Evolutionary conservation across 805 yeast species (phyloP), one percentile per base, ranked within the genome.

Genomic region (Candida coquimbonensis): DNA sequence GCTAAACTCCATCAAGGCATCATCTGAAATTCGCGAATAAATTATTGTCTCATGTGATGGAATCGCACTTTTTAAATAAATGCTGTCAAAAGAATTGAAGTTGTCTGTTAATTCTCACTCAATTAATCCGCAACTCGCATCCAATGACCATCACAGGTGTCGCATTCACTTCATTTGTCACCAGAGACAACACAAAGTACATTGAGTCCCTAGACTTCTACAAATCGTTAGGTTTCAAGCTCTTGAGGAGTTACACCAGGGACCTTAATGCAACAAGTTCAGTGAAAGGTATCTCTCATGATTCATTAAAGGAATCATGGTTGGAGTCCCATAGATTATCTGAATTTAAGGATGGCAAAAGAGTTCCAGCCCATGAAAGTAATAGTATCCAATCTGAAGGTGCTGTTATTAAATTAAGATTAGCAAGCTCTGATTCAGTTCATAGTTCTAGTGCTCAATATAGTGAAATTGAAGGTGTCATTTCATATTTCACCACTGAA

Each of bases 221-320:
- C 65, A 69, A 64, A 52, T 53, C 64, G 26, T 66, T 84, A 46
- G 90, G 90, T 24, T 83, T 83, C 59, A 66, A 73, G 32, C 68
- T 79, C 35, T 70, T 78, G 40, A 78, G 82, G 58, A 78, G 72
- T 54, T 84, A 72, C 62, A 70, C 80, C 49, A 81, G 82, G 51
- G 75, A 68, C 60, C 57, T 64, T 41, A 52, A 47, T 21, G 57
- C 59, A 40, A 63, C 58, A 45, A 67, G 70, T 49, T 63, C 67
- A 45, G 61, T 69, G 14, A 62, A 67, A 39, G 90, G 90, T 5
- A 68, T 84, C 39, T 75, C 87, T 9, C 70, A 68, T 46, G 87
- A 83, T 51, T 83, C 90, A 1, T 57, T 81, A 42, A 75, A 71
- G 51, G 95, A 85, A 63, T 63, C 77, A 27, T 85, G 95, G 95